Conservation (phyloP, 176 grass and related monocot genomes). For the Neostapfia colusana region DNA sequence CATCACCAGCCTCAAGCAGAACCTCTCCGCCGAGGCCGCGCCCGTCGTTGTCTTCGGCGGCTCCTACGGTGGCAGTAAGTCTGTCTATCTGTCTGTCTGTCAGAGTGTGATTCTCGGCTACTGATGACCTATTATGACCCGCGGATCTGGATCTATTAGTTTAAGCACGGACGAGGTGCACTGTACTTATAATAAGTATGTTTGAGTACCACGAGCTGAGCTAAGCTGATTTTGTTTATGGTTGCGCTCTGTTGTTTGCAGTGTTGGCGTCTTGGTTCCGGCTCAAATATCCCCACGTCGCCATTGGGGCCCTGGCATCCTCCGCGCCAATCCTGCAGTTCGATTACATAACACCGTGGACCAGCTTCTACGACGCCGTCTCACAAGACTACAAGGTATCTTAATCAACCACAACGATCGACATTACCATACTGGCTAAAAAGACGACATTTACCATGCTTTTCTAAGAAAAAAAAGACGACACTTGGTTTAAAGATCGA, state of each 20-base stretch:
- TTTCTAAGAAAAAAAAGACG: no score
- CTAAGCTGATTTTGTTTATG: background rate
- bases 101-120: background rate
- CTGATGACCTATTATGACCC: background rate
- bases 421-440: background rate
- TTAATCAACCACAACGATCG: background rate
- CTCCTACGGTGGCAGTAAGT: constrained; percentile 92
- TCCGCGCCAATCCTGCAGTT: constrained; percentile 93
- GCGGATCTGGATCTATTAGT: background rate
- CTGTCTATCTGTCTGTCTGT: background rate
- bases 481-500: no score
- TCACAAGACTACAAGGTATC: constrained; percentile 82
- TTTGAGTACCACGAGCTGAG: background rate
- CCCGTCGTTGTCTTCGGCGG: constrained; percentile 91
- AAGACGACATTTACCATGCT: background rate
- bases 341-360: constrained; percentile 72
- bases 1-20: constrained; percentile 77
- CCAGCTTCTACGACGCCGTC: constrained; percentile 80
- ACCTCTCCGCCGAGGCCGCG: constrained; percentile 70
- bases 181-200: background rate
- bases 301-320: constrained; percentile 80
- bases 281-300: constrained; percentile 89
- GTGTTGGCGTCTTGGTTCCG: constrained; percentile 97
- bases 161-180: background rate
- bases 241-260: constrained; percentile 21